These are phyloP conservation scores for Fusarium incarnatum DNA, from an alignment of 2,329 filamentous ascomycete genomes.

Conservation along the genomic window DNA sequence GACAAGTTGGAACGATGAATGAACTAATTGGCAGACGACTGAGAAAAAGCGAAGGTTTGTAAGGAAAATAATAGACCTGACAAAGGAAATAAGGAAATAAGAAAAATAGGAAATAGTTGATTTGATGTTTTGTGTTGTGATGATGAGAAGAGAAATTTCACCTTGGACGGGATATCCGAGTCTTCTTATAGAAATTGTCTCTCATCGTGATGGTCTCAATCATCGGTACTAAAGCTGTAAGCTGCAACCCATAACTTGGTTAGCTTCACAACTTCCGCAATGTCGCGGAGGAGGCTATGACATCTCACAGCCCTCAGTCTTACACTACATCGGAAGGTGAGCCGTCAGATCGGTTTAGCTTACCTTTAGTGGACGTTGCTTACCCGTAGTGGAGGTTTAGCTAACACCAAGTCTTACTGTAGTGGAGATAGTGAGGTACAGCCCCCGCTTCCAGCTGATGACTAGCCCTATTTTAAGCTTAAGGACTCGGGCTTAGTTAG, in stretches of 20 bases:
- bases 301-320: constrained; percentile 16
- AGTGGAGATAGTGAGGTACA: not conserved
- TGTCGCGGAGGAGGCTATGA: constrained; percentile 32
- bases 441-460: constrained; percentile 21
- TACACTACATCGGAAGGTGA: constrained; percentile 19
- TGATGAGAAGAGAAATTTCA: constrained; percentile 23
- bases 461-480: constrained; percentile 39
- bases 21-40: constrained; percentile 19
- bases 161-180: not conserved
- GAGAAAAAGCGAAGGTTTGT: constrained; percentile 34
- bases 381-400: not conserved
- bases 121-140: constrained; percentile 33
- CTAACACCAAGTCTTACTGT: not conserved
- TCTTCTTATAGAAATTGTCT: constrained; percentile 15
- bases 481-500: constrained; percentile 14
- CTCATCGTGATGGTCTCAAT: not conserved
- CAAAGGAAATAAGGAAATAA: constrained; percentile 34
- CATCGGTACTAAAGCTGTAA: not conserved
- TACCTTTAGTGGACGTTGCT: not conserved
- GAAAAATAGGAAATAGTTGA: constrained; percentile 4
- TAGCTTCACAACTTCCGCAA: constrained; percentile 7
- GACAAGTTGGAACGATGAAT: constrained; percentile 3
- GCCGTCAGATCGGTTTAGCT: constrained; percentile 21
- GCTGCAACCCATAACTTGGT: not conserved
- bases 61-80: constrained; percentile 33